Base-by-base conservation (phyloP, 2,329 filamentous ascomycete species). In the Talaromyces sp. region DNA sequence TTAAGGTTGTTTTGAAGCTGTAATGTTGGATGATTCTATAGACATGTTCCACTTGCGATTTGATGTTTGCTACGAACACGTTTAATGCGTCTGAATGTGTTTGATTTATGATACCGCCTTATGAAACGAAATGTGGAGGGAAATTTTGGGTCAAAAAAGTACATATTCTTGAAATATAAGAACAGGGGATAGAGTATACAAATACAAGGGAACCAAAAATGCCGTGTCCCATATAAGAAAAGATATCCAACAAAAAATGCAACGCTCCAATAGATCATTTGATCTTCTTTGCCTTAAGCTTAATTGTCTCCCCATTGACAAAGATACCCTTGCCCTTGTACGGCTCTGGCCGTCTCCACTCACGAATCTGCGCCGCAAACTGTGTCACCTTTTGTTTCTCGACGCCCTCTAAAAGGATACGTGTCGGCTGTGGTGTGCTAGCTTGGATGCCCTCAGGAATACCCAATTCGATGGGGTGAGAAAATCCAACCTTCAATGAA, bases 321-420 rank as follows among this genome's bases (percentile, higher is more conserved):
- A 97, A 99, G 65, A 99, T 96, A 65, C 94, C 94, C 85, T 99
- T 97, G 63, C 94, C 94, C 85, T 99, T 99, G 77, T 99, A 99
- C 61, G 94, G 94, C 78, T 99, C 94, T 27, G 94, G 94, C 60
- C 83, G 84, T 70, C 94, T 87, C 93, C 93, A 97, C 75, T 80
- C 83, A 65, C 91, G 82, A 63, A 99, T 95, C 64, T 87, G 80
- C 0, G 94, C 94, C 16, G 94, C 94, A 74, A 97, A 97, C 53
- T 89, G 86, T 82, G 91, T 94, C 58, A 99, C 86, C 44, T 87
- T 82, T 75, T 95, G 87, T 70, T 91, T 91, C 71, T 97, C 85
- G 47, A 87, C 82, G 8, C 94, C 91, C 77, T 99, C 91, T 35
- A 99, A 77, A 64, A 99, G 77, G 62, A 99, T 90, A 54, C 92